phyloP scores from a whole-genome alignment of 2,329 filamentous ascomycete genomes.

The Graphiopsis chlorocephala region DNA sequence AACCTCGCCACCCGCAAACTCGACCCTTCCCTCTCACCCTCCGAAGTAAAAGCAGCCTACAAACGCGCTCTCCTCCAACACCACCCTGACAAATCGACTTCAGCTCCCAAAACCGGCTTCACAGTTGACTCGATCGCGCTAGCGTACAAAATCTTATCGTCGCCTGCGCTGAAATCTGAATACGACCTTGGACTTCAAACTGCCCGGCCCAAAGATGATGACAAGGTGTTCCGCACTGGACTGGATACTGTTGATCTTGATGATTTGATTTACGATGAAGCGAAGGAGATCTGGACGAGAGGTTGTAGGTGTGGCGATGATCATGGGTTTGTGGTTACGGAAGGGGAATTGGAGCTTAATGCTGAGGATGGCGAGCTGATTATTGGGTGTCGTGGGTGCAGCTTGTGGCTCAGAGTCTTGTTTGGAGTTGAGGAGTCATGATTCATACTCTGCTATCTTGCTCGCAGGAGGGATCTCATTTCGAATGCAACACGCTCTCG shows the following conservation, averaged over 20 bases:
- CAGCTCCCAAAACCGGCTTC: constrained; percentile 6
- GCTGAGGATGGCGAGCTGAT: constrained; percentile 55
- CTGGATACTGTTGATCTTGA: constrained; percentile 59
- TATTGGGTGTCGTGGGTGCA: constrained; percentile 61
- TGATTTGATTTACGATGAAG: constrained; percentile 48
- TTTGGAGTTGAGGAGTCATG: constrained; percentile 51
- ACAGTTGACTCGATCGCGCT: constrained; percentile 58
- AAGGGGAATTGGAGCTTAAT: constrained; percentile 53
- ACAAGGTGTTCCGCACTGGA: constrained; percentile 39
- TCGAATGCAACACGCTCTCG: neutral
- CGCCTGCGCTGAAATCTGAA: constrained; percentile 42
- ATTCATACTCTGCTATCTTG: neutral
- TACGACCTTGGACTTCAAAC: constrained; percentile 48
- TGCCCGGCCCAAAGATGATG: neutral
- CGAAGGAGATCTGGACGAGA: constrained; percentile 46
- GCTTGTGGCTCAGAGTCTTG: constrained; percentile 60
- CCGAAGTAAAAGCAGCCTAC: constrained; percentile 54
- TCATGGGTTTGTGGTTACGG: constrained; percentile 53
- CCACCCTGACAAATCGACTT: constrained; percentile 56
- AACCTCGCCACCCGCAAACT: constrained; percentile 23
- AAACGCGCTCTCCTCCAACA: constrained; percentile 54
- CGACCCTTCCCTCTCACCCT: constrained; percentile 1
- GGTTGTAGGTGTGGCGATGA: constrained; percentile 59
- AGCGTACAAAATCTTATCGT: constrained; percentile 56
- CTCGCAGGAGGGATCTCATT: neutral